Evolutionary conservation across 2,329 filamentous ascomycete species (phyloP).

Genomic region (Huntiella moniliformis): DNA sequence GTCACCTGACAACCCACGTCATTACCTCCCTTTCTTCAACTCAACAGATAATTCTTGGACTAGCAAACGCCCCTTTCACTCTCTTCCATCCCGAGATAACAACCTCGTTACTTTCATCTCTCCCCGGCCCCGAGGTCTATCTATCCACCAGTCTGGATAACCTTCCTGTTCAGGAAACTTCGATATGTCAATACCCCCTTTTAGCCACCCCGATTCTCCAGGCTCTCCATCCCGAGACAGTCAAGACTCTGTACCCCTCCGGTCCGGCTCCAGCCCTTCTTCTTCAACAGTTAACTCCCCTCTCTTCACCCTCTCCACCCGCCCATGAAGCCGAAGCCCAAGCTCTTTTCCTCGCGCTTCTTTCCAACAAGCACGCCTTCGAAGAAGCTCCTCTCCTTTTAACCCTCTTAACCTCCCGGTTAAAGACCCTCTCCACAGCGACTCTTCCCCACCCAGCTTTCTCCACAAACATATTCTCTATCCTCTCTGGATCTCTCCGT

Average conservation of each 20-base stretch:
- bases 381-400: conserved; percentile 16
- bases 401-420: conserved; percentile 13
- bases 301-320: conserved; percentile 10
- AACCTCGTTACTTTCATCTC: conserved; percentile 1
- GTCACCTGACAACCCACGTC: conserved; percentile 19
- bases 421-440: conserved; percentile 1
- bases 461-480: conserved; percentile 16
- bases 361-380: conserved; percentile 27
- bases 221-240: conserved; percentile 18
- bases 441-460: not conserved
- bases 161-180: not conserved
- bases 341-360: conserved; percentile 17
- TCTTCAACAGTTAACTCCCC: no score
- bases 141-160: not conserved
- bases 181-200: conserved; percentile 1
- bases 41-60: conserved; percentile 19
- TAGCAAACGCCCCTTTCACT: conserved; percentile 19
- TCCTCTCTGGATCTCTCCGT: conserved; percentile 19
- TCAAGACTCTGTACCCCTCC: conserved; percentile 21
- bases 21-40: conserved; percentile 21
- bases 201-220: conserved; percentile 24
- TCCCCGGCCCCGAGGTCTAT: conserved; percentile 4
- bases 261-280: conserved; percentile 10
- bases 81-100: conserved; percentile 19
- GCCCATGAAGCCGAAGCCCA: conserved; percentile 19